These are phyloP conservation scores for Epichloe aotearoae DNA, from an alignment of 2,329 filamentous ascomycete species.

Conservation along the genomic window DNA sequence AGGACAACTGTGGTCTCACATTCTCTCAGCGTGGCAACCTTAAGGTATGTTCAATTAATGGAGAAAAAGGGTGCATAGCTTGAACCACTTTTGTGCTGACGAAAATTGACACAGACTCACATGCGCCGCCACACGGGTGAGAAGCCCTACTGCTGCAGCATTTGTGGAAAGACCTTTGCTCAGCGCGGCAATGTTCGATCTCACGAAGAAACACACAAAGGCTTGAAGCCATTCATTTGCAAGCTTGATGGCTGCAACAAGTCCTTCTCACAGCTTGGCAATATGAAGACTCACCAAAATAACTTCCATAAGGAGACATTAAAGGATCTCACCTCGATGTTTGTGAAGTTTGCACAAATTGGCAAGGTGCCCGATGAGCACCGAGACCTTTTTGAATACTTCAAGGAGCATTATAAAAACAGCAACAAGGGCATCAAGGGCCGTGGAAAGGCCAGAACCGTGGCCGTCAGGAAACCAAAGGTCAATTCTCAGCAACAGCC, in stretches of 20 bases:
- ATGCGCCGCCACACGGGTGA: slow-evolving; percentile 79
- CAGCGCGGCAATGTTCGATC: slow-evolving; percentile 76
- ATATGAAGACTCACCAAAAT: slow-evolving; percentile 93
- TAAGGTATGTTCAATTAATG: slow-evolving; percentile 44
- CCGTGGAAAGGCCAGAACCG: slow-evolving; percentile 70
- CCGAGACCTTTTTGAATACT: slow-evolving; percentile 66
- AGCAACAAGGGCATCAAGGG: slow-evolving; percentile 98
- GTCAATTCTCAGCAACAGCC: slow-evolving; percentile 7
- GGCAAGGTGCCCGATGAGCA: slow-evolving; percentile 48
- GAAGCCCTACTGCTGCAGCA: slow-evolving; percentile 66
- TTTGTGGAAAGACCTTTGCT: slow-evolving; percentile 71
- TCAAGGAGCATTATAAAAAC: slow-evolving; percentile 84
- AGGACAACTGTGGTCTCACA: slow-evolving; percentile 58
- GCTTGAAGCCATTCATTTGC: slow-evolving; percentile 68
- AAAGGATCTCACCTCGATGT: slow-evolving; percentile 54
- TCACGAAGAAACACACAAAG: slow-evolving; percentile 69
- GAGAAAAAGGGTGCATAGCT: background rate
- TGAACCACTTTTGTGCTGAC: background rate
- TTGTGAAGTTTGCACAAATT: slow-evolving; percentile 49
- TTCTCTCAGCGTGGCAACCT: slow-evolving; percentile 90
- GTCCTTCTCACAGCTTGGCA: slow-evolving; percentile 79
- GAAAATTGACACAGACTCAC: slow-evolving; percentile 48
- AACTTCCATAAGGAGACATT: slow-evolving; percentile 77
- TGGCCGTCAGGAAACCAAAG: slow-evolving; percentile 26
- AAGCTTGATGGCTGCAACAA: slow-evolving; percentile 74